Evolutionary conservation across 345 rosid genomes (phyloP), one percentile per base, ranked within the genome.

Genomic region (Arabis hirsuta): DNA sequence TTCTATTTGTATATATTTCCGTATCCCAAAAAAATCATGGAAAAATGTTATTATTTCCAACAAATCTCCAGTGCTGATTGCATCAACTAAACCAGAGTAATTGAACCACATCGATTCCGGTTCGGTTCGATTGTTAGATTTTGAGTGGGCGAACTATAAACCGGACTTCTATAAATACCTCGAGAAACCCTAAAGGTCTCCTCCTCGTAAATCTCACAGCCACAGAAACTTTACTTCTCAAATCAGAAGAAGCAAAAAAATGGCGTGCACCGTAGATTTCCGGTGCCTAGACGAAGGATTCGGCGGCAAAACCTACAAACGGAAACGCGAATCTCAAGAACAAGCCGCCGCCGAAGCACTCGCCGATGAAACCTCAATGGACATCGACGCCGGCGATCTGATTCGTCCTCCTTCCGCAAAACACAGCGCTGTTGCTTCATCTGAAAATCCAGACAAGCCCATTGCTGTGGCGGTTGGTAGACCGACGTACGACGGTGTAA

Each of bases 261-360:
- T 94, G 97, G 98, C 97, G 13, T 88, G 96, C 85, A 89, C 95
- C 5, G 76, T 89, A 26, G 98, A 94, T 78, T 88, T 94, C 73
- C 86, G 98, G 42, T 29, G 75, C 77, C 89, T 91, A 0, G 98
- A 94, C 71, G 98, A 91, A 73, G 97, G 97, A 51, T 94, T 94
- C 78, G 97, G 97, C 73, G 98, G 98, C 4, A 91, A 94, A 47
- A 94, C 97, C 72, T 76, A 72, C 87, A 94, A 94, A 82, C 77
- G 98, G 2, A 94, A 91, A 73, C 90, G 97, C 51, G 82, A 71
- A 44, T 45, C 54, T 38, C 65, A 69, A 9, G 74, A 69, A 9
- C 62, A 76, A 7, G 77, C 74, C 38, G 59, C 73, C 63, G 70
- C 74, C 6, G 65, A 74, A 22, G 14, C 26, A 7, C 16, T 29